Conservation (phyloP, 108 stramenopile genomes). For the Stephanodiscus triporus region DNA sequence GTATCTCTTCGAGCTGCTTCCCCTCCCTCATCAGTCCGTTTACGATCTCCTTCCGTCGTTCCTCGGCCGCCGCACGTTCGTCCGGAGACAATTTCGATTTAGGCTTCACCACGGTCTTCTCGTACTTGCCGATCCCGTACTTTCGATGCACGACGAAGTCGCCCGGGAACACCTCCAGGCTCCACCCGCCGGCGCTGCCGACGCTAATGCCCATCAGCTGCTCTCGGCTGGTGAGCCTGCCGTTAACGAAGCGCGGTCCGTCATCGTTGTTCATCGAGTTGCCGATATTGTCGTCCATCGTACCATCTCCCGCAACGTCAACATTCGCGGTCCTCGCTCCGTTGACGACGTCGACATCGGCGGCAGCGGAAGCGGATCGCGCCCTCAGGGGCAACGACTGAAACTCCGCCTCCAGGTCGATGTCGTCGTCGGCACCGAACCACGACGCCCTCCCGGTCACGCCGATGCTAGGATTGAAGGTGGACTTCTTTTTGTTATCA, state of each 20-base stretch:
- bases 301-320: background rate
- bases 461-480: constrained; percentile 11
- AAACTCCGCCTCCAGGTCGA: constrained; percentile 48
- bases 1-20: constrained; percentile 54
- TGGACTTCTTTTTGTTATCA: constrained; percentile 4
- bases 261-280: background rate
- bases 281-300: background rate
- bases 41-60: constrained; percentile 62
- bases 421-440: constrained; percentile 72
- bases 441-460: constrained; percentile 34
- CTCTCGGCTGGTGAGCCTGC: constrained; percentile 59
- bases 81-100: constrained; percentile 65
- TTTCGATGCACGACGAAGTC: constrained; percentile 88
- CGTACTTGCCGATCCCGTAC: constrained; percentile 84
- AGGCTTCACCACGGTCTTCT: constrained; percentile 63
- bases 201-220: constrained; percentile 72
- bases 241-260: constrained; percentile 43
- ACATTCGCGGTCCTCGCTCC: constrained; percentile 1
- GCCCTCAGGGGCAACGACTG: constrained; percentile 22
- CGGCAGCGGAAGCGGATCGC: background rate
- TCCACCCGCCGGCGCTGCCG: constrained; percentile 80
- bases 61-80: constrained; percentile 57
- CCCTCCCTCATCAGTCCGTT: constrained; percentile 51
- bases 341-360: constrained; percentile 4
- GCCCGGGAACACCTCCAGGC: constrained; percentile 81